Base-by-base conservation (phyloP, 495 filamentous ascomycete species). In the Penicillium bovifimosum region DNA sequence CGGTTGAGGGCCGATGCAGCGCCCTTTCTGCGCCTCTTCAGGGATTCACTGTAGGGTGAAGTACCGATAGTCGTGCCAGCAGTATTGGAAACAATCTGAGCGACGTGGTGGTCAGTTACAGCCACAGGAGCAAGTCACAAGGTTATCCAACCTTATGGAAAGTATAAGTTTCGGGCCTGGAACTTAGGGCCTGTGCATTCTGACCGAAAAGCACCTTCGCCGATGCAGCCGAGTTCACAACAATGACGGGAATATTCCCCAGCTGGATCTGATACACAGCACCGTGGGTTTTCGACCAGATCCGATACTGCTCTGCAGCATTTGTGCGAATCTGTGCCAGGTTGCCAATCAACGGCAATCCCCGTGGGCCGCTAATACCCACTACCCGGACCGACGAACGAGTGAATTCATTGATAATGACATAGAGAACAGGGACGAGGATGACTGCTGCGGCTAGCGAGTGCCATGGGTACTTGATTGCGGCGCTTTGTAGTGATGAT, bases 41-140 rank as follows among this genome's bases (percentile, higher is more conserved):
- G 61, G 4, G 76, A 80, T 1, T 86, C 82, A 46, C 75, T 79
- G 52, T 80, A 86, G 0, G 82, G 82, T 0, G 79, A 82, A 0
- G 83, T 82, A 9, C 82, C 84, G 47, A 87, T 85, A 0, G 82
- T 86, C 5, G 81, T 80, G n/a, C 82, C 82, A 6, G 80, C 76
- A 1, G 80, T 85, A 31, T 77, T 82, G 13, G 79, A 81, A 4
- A 84, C 74, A 7, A 85, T 77, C 79, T 83, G 50, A 26, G 36
- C 29, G 36, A 20, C 7, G 27, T 24, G 11, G 9, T 5, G 36
- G 35, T 56, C 33, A 47, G 39, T 26, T 13, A 48, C 44, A 36
- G 43, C 33, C 11, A 9, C 29, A 40, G 38, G 29, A 57, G 16
- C 7, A 34, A 34, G 32, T 1, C 32, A 34, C 4, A 24, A 26